Percentiles rank a stretch among this genome's conserved stretches.
These are phyloP conservation scores for Coemansia sp. DNA, from an alignment of 192 early-diverging fungal species.

Conservation along the genomic window DNA sequence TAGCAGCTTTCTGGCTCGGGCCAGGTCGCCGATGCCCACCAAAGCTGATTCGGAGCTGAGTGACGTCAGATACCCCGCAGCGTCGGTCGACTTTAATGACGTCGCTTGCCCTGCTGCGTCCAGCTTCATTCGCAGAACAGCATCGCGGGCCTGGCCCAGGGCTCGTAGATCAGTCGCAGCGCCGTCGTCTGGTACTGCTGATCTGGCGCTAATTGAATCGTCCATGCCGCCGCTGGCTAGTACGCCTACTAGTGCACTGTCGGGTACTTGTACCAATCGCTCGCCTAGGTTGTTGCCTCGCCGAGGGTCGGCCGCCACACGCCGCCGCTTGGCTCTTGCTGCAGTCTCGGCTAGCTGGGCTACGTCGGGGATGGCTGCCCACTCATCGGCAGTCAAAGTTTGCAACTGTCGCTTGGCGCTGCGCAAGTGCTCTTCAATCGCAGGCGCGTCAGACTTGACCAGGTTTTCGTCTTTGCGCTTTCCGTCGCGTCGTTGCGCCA, in stretches of 20 bases:
- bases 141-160: conserved; percentile 91
- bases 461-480: conserved; percentile 67
- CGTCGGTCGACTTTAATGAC: conserved; percentile 63
- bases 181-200: conserved; percentile 47
- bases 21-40: conserved; percentile 75
- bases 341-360: conserved; percentile 72
- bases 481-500: conserved; percentile 81
- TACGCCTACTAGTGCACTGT: conserved; percentile 57
- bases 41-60: conserved; percentile 68
- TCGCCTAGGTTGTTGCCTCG: conserved; percentile 17
- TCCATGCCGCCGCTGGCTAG: conserved; percentile 22
- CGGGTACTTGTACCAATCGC: conserved; percentile 62
- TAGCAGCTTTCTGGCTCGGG: conserved; percentile 85
- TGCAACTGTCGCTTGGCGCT: conserved; percentile 87
- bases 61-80: conserved; percentile 95
- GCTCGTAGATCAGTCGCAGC: conserved; percentile 71
- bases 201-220: conserved; percentile 57
- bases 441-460: conserved; percentile 70
- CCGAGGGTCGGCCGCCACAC: conserved; percentile 47
- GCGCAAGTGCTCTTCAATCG: conserved; percentile 87
- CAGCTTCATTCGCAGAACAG: conserved; percentile 87
- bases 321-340: conserved; percentile 68
- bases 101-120: conserved; percentile 86
- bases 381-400: conserved; percentile 81
- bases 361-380: conserved; percentile 71